Base-by-base conservation (phyloP, 139 green algal genomes). In the Spirogloea muscicola region DNA sequence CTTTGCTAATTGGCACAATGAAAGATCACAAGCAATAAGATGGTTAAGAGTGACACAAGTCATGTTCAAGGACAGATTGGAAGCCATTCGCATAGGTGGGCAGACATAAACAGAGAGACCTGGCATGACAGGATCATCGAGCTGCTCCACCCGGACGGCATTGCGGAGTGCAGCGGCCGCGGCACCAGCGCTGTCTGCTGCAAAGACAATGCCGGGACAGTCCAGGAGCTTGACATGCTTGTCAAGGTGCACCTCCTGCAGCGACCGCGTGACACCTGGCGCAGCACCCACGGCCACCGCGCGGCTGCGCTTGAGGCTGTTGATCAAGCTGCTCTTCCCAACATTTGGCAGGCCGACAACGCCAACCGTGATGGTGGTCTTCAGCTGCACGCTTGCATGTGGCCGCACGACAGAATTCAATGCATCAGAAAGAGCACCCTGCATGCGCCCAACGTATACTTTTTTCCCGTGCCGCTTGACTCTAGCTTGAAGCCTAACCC, bases 301-400 rank as follows among this genome's bases (percentile, higher is more conserved):
- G 7, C 88, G 80, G 16, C 84, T 73, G 21, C 94, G 84, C 88
- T 96, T 97, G 13, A 99, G 82, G 33, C 85, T 92, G 89, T 99
- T 99, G 85, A 99, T 97, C 36, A 99, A 75, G 1, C 86, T 94
- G 6, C 77, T 91, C 86, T 99, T 99, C 77, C 94, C 94, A 39
- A 99, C 94, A 73, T 99, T 99, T 27, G 94, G 94, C 65, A 99
- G 86, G 3, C 94, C 94, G 44, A 98, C 89, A 36, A 98, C 86
- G 10, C 94, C 94, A 13, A 99, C 94, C 0, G 94, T 97, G 80
- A 99, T 95, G 29, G 89, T 74, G n/a, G 89, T 94, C 84, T 98
- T 98, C 34, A 96, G 79, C 49, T 82, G 75, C 34, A 70, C 4
- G n/a, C n/a, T n/a, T n/a, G n/a, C n/a, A n/a, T n/a, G n/a, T n/a